phyloP scores from a whole-genome alignment of 2,329 filamentous ascomycete species.

The Aspergillus viridinutans region DNA sequence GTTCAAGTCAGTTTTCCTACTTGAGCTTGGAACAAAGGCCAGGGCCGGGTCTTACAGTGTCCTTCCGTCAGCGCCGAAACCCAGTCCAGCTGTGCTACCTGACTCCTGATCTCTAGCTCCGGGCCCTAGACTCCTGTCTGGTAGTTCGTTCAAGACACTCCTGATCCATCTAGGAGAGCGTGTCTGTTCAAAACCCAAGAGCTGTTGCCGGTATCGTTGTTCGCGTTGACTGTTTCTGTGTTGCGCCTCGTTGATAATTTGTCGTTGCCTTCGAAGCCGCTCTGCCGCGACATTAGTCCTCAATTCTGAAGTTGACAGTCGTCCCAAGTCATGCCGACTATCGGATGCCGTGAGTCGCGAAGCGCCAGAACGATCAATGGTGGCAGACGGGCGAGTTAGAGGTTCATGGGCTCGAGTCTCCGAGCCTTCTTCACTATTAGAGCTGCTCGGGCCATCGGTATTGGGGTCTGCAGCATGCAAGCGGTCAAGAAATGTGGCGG shows the following conservation, averaged over 20 bases:
- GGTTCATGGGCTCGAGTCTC: constrained; percentile 13
- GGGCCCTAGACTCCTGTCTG: constrained; percentile 28
- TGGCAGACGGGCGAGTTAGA: constrained; percentile 15
- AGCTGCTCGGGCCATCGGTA: constrained; percentile 19
- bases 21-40: constrained; percentile 6
- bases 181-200: constrained; percentile 30
- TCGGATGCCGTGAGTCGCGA: constrained; percentile 29
- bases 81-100: constrained; percentile 44
- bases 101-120: constrained; percentile 33
- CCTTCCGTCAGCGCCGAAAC: constrained; percentile 45
- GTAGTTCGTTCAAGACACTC: constrained; percentile 33
- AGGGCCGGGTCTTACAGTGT: constrained; percentile 36
- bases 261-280: constrained; percentile 36
- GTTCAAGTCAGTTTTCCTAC: constrained; percentile 8
- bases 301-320: constrained; percentile 30
- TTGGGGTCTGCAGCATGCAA: constrained; percentile 18
- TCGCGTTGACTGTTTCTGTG: constrained; percentile 27
- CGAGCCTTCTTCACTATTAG: constrained; percentile 18
- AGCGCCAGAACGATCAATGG: constrained; percentile 17
- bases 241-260: constrained; percentile 32
- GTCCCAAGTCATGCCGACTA: constrained; percentile 23
- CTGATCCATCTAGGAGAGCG: constrained; percentile 38
- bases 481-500: constrained; percentile 21
- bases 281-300: constrained; percentile 37
- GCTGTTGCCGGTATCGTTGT: constrained; percentile 31